These are phyloP conservation scores for Themeda triandra DNA, from an alignment of 176 grass and related monocot genomes.

Conservation along the genomic window DNA sequence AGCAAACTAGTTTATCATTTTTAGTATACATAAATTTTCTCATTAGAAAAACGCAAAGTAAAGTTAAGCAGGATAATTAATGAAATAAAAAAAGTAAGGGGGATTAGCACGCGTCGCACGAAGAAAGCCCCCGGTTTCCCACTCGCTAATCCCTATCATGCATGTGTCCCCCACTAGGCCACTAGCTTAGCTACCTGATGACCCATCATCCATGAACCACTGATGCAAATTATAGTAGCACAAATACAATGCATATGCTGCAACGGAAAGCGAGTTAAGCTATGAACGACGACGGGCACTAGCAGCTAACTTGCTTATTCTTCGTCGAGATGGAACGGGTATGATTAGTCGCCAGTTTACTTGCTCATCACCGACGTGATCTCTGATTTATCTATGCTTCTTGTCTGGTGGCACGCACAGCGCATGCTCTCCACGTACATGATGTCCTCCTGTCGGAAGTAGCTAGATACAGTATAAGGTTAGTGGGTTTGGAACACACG, in stretches of 20 bases:
- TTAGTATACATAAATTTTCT: too few species aligned
- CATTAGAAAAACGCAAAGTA: neutral
- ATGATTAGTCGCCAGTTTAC: neutral
- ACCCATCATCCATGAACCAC: neutral
- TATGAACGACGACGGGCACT: neutral
- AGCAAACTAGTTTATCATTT: too few species aligned
- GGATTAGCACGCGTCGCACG: neutral
- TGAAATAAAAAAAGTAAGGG: neutral
- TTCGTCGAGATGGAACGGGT: neutral
- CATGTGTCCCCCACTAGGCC: constrained; percentile 40
- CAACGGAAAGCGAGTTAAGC: constrained; percentile 24
- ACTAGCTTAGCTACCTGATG: neutral
- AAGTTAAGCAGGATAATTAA: neutral
- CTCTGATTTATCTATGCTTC: neutral
- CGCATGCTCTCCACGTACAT: neutral
- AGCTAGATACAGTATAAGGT: neutral
- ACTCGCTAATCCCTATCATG: constrained; percentile 13
- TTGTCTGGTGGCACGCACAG: neutral
- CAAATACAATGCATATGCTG: neutral
- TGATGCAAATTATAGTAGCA: neutral
- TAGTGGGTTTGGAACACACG: constrained; percentile 10
- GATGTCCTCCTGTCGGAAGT: neutral
- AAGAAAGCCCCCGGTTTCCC: constrained; percentile 23
- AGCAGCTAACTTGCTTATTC: neutral
- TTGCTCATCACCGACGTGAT: constrained; percentile 33